phyloP scores from a whole-genome alignment of 768 basidiomycete genomes.

The Boletus subparvulus region DNA sequence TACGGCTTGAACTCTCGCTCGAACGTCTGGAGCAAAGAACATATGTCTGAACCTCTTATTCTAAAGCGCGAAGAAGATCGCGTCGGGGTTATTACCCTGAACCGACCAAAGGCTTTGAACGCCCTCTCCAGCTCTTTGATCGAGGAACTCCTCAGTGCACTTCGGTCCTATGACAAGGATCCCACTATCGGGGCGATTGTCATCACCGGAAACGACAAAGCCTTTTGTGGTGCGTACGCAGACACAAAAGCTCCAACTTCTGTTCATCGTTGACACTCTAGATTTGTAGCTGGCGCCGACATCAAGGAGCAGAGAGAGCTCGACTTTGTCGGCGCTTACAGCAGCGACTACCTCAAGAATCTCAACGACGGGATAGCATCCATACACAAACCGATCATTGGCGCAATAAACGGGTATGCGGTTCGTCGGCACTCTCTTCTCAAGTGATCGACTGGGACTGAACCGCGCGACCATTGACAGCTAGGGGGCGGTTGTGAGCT shows the following conservation, averaged over 20 bases:
- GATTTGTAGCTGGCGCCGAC: slow-evolving; percentile 74
- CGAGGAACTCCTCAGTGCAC: slow-evolving; percentile 72
- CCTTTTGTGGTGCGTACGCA: slow-evolving; percentile 47
- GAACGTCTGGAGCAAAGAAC: not conserved
- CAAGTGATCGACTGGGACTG: not conserved
- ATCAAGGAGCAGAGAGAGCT: slow-evolving; percentile 96
- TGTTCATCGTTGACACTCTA: not conserved
- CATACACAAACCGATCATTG: slow-evolving; percentile 87
- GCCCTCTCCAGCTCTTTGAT: slow-evolving; percentile 81
- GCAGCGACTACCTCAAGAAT: slow-evolving; percentile 42
- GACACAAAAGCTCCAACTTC: too few species aligned
- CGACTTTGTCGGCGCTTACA: slow-evolving; percentile 57
- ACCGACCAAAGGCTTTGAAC: slow-evolving; percentile 84
- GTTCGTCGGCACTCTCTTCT: slow-evolving; percentile 34
- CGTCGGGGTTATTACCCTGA: slow-evolving; percentile 66
- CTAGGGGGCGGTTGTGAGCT: slow-evolving; percentile 97
- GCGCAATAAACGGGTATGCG: slow-evolving; percentile 91
- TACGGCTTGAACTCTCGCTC: not conserved
- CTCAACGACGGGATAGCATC: slow-evolving; percentile 44
- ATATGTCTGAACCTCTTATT: slow-evolving; percentile 26
- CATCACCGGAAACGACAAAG: slow-evolving; percentile 85
- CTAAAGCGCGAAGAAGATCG: slow-evolving; percentile 21
- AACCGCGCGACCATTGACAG: slow-evolving; percentile 43
- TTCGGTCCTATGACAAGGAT: slow-evolving; percentile 67
- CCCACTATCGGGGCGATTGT: slow-evolving; percentile 77